Evolutionary conservation across 1,284 basidiomycete species (phyloP).

Genomic region (Macrocystidia cucumis): DNA sequence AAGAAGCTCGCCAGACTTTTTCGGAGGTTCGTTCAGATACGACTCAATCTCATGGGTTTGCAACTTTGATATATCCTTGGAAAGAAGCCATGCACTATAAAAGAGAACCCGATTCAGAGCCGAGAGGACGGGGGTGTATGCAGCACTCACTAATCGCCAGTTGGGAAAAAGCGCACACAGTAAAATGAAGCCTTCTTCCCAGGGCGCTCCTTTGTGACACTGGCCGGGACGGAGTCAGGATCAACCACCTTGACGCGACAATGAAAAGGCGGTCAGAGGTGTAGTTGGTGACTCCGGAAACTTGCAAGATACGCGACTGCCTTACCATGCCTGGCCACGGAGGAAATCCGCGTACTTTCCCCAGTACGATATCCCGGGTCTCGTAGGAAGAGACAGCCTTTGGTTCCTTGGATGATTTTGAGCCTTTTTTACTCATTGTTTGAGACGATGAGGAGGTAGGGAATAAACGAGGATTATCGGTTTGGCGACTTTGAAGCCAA

Average conservation of each 20-base stretch:
- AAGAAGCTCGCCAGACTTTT: conserved; percentile 71
- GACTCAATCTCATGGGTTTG: conserved; percentile 77
- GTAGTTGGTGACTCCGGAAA: conserved; percentile 5
- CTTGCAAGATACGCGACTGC: conserved; percentile 18
- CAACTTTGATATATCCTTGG: conserved; percentile 79
- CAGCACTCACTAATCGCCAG: conserved; percentile 79
- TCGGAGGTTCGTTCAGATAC: conserved; percentile 71
- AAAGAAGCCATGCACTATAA: conserved; percentile 75
- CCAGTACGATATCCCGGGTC: conserved; percentile 78
- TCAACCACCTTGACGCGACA: conserved; percentile 58
- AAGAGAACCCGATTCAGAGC: conserved; percentile 6
- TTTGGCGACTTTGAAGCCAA: conserved; percentile 2
- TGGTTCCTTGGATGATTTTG: conserved; percentile 38
- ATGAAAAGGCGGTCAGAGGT: conserved; percentile 4
- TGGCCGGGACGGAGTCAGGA: conserved; percentile 51
- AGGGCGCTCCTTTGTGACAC: conserved; percentile 66
- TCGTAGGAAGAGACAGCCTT: conserved; percentile 31
- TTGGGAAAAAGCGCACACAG: conserved; percentile 85
- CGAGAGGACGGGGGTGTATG: conserved; percentile 9
- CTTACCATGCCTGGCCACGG: conserved; percentile 88
- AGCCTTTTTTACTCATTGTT: conserved; percentile 51
- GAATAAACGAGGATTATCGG: conserved; percentile 1
- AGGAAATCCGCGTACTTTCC: conserved; percentile 90
- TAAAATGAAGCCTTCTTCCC: conserved; percentile 66
- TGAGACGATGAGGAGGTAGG: conserved; percentile 6